These are phyloP conservation scores for Boletus rubescentipes DNA, from an alignment of 768 basidiomycete species.

Conservation along the genomic window DNA sequence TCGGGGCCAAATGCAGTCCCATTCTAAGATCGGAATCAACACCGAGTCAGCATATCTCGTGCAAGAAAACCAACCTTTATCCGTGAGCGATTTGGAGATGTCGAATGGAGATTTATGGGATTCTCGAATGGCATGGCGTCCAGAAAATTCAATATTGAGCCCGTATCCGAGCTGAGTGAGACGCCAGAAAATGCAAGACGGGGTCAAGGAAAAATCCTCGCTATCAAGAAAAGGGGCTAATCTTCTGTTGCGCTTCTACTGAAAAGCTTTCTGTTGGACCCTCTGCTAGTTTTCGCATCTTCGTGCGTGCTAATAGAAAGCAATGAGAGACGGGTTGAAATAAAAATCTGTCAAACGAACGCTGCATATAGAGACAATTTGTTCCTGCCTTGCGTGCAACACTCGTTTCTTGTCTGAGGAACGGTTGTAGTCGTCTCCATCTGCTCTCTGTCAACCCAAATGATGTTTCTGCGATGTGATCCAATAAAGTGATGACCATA, in stretches of 20 bases:
- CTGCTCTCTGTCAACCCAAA: slow-evolving; percentile 11
- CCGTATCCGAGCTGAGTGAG: slow-evolving; percentile 6
- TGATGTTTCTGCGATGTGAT: background rate
- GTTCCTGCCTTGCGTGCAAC: background rate
- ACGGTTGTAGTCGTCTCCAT: slow-evolving; percentile 2
- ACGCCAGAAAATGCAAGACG: slow-evolving; percentile 2
- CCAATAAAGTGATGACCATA: background rate
- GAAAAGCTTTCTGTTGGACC: background rate
- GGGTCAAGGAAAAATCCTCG: background rate
- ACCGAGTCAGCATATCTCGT: background rate
- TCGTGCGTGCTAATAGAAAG: slow-evolving; percentile 1
- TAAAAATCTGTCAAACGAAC: background rate
- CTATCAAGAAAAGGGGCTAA: background rate
- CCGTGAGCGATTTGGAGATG: background rate
- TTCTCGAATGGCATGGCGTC: background rate
- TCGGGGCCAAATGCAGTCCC: slow-evolving; percentile 2
- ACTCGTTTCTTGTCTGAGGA: background rate
- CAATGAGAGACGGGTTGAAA: background rate
- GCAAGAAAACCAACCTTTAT: slow-evolving; percentile 2
- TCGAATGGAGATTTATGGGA: background rate
- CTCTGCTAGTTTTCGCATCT: background rate
- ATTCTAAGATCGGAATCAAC: background rate
- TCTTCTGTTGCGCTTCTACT: background rate
- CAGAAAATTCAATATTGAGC: background rate
- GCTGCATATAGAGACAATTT: background rate